Evolutionary conservation across 352 stramenopile species (phyloP).

Genomic region (Pythium aristosporum): DNA sequence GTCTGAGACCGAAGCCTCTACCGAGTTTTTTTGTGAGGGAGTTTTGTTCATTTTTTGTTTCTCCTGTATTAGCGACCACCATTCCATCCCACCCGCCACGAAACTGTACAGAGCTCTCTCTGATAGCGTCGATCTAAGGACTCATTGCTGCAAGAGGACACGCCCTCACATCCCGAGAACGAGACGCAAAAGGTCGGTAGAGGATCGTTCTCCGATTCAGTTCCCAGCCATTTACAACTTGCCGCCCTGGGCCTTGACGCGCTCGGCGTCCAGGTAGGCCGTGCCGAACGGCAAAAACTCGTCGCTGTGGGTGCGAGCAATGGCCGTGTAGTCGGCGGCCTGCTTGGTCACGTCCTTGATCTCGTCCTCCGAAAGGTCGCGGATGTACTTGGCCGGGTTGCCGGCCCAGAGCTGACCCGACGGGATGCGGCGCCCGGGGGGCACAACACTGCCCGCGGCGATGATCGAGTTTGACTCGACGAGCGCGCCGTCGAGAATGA

Average conservation of each 20-base stretch:
- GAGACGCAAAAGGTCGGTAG: background rate
- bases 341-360: conserved; percentile 88
- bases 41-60: conserved; percentile 33
- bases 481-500: conserved; percentile 92
- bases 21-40: background rate
- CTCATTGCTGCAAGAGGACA: conserved; percentile 6
- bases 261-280: conserved; percentile 85
- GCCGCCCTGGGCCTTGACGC: conserved; percentile 79
- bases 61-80: conserved; percentile 23
- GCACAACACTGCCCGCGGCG: conserved; percentile 93
- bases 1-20: background rate
- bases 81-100: background rate
- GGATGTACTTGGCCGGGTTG: conserved; percentile 95
- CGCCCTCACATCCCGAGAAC: background rate
- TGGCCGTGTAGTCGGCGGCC: conserved; percentile 80
- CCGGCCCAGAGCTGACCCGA: conserved; percentile 95
- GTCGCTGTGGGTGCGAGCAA: conserved; percentile 85
- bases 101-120: conserved; percentile 4
- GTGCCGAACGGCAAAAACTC: conserved; percentile 90
- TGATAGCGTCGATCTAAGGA: conserved; percentile 18
- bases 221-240: conserved; percentile 52
- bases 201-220: background rate
- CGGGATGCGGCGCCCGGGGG: conserved; percentile 85
- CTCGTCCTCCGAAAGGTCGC: conserved; percentile 92
- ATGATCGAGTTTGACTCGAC: conserved; percentile 95